Evolutionary conservation across 225 moss, liverwort and hornwort species (phyloP).

Genomic region (Thuidium tamariscinum): DNA sequence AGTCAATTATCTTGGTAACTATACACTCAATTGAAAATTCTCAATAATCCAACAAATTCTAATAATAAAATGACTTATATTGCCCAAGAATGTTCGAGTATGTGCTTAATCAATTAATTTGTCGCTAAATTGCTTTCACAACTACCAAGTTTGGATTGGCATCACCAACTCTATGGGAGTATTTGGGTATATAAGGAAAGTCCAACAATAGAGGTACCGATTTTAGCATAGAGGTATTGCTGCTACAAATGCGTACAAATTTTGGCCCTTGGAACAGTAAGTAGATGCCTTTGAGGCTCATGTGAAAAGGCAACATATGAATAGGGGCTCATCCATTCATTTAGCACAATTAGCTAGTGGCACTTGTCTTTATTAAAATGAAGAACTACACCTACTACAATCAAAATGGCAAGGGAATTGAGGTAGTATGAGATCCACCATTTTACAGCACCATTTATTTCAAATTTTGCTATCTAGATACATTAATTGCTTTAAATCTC

Average conservation of each 20-base stretch:
- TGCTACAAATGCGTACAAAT: slow-evolving; percentile 6
- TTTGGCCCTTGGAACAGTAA: slow-evolving; percentile 10
- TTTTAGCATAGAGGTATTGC: slow-evolving; percentile 15
- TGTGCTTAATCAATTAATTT: neutral
- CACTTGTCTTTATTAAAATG: slow-evolving; percentile 15
- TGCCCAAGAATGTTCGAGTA: neutral
- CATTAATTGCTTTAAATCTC: neutral
- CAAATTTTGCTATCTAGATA: neutral
- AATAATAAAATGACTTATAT: neutral
- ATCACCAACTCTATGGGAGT: slow-evolving; percentile 26
- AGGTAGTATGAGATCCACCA: neutral
- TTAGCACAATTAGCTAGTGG: slow-evolving; percentile 10
- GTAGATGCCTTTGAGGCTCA: slow-evolving; percentile 14
- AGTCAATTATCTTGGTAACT: slow-evolving; percentile 24
- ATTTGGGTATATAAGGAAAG: neutral
- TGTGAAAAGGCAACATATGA: neutral
- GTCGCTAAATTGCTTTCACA: neutral
- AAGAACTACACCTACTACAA: slow-evolving; percentile 28
- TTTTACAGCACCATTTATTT: neutral
- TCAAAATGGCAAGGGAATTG: neutral
- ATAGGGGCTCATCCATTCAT: neutral
- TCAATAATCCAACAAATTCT: neutral
- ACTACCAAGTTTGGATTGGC: slow-evolving; percentile 10
- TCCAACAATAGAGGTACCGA: slow-evolving; percentile 21
- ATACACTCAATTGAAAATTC: neutral